Evolutionary conservation across 2,329 filamentous ascomycete genomes (phyloP), one percentile per base, ranked within the genome.

Genomic region (Myriosclerotinia scirpicola): DNA sequence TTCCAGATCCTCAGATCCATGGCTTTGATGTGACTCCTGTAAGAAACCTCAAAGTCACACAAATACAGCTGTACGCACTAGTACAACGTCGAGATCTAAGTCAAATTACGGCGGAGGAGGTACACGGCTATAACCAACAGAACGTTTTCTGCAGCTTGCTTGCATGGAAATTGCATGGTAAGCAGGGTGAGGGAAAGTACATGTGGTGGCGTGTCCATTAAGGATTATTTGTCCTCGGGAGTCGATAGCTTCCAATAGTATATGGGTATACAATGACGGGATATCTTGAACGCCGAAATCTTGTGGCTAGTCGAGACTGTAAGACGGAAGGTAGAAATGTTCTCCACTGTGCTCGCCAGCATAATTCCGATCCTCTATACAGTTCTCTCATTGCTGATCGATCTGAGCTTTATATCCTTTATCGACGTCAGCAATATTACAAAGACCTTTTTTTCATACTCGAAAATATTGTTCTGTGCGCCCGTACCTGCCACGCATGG

Each of bases 101-200:
- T 50, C n/a, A 50, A 17, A 50, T 50, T 20, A 14, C 9, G 17
- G 46, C 6, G 12, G 20, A 60, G 44, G 30, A 17, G n/a, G 58
- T 26, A 50, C 58, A 50, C 14, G 50, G 9, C 34, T 26, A 17
- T 11, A 38, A n/a, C 14, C 34, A 38, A n/a, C 58, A 50, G 14
- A 60, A 38, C 58, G 58, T 60, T 50, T 38, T 60, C 44, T 50
- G 58, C 44, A 60, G n/a, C 30, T 50, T 8, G 42, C 42, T 22
- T 20, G 58, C 58, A 60, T 60, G 58, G 44, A 60, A 38, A 22
- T 38, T 50, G 58, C 44, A 60, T 60, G 58, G 30, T 50, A 20
- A 50, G 30, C 34, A 60, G n/a, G 44, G 30, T 17, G 30, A 8
- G 26, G 20, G 8, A 50, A 38, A 26, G 14, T 38, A 36, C 20